phyloP scores from a whole-genome alignment of 2,329 filamentous ascomycete genomes.

The Didymella pinodella region DNA sequence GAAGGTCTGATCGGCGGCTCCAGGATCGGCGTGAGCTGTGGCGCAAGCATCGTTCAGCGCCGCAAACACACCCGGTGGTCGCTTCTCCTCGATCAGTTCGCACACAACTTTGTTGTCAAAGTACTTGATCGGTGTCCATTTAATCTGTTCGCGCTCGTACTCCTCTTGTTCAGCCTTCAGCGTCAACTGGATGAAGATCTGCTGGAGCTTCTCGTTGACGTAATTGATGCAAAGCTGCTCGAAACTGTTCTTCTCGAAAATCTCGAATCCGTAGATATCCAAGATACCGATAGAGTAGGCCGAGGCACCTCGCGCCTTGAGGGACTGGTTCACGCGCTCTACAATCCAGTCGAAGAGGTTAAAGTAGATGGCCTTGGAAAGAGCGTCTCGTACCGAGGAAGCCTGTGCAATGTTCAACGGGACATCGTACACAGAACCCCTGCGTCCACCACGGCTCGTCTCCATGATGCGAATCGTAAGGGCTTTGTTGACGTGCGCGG shows the following conservation, averaged over 20 bases:
- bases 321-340: slow-evolving; percentile 84
- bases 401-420: slow-evolving; percentile 90
- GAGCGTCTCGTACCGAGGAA: slow-evolving; percentile 82
- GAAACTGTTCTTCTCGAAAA: slow-evolving; percentile 98
- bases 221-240: slow-evolving; percentile 99
- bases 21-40: slow-evolving; percentile 95
- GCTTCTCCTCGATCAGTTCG: slow-evolving; percentile 90
- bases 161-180: slow-evolving; percentile 97
- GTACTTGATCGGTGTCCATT: slow-evolving; percentile 99
- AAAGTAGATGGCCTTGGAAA: slow-evolving; percentile 95
- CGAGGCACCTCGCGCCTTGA: slow-evolving; percentile 78
- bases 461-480: slow-evolving; percentile 89
- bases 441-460: slow-evolving; percentile 69
- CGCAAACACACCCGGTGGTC: slow-evolving; percentile 91
- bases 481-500: slow-evolving; percentile 80
- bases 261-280: slow-evolving; percentile 99
- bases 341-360: slow-evolving; percentile 99
- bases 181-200: slow-evolving; percentile 98
- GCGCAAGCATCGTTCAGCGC: slow-evolving; percentile 97
- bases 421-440: slow-evolving; percentile 73
- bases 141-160: slow-evolving; percentile 93
- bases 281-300: slow-evolving; percentile 92
- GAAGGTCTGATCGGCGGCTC: slow-evolving; percentile 93
- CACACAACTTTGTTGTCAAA: slow-evolving; percentile 99
- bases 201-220: slow-evolving; percentile 98